phyloP scores from a whole-genome alignment of 495 filamentous ascomycete species.

The Trichocladium antarcticum region DNA sequence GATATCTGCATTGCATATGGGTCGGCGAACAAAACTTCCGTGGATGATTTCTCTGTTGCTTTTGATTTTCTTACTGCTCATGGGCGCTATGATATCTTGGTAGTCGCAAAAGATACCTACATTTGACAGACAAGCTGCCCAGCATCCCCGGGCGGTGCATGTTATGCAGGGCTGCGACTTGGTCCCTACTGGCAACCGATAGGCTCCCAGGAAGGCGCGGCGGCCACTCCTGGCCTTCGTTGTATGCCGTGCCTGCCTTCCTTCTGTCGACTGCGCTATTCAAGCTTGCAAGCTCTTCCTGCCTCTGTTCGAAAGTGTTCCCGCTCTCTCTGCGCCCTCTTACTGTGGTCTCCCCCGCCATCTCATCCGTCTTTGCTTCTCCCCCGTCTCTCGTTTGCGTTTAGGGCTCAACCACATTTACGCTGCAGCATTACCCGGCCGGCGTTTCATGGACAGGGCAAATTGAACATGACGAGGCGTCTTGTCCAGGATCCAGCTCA shows the following conservation, averaged over 20 bases:
- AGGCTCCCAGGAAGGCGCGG: no score
- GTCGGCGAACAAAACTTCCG: conserved; percentile 23
- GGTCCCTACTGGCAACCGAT: no score
- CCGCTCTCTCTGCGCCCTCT: no score
- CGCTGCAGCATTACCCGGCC: conserved; percentile 3
- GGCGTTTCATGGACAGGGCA: conserved; percentile 14
- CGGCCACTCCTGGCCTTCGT: no score
- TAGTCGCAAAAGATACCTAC: background rate
- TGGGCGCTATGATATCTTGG: conserved; percentile 6
- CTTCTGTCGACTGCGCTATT: no score
- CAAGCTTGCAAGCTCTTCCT: no score
- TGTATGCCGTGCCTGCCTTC: no score
- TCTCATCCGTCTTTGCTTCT: background rate
- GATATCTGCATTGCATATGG: conserved; percentile 37
- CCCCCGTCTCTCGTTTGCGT: conserved; percentile 13
- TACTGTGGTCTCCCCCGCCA: background rate
- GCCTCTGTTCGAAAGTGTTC: no score
- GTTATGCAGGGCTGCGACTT: no score
- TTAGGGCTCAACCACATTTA: conserved; percentile 2
- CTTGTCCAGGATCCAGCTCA: conserved; percentile 11
- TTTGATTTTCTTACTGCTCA: background rate
- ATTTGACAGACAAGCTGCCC: no score
- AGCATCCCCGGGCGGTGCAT: no score
- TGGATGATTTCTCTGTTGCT: conserved; percentile 4
- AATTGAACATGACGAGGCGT: conserved; percentile 23